Conservation (phyloP, 441 rosid genomes). For the Metrosideros polymorpha region DNA sequence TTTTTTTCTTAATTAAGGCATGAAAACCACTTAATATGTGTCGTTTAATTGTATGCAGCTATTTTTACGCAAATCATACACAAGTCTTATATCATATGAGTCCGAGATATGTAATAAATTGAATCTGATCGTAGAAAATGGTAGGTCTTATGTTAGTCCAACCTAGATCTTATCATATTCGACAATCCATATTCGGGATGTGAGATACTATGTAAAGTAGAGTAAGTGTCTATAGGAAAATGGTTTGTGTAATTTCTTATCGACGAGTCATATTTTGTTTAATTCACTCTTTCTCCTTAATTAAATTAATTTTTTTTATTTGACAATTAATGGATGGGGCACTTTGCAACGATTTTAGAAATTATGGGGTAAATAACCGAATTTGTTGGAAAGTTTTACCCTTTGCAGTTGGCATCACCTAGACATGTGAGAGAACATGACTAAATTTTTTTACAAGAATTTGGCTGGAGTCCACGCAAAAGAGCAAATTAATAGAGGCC, state of each 20-base stretch:
- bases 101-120: neutral
- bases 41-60: neutral
- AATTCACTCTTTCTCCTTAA: neutral
- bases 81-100: neutral
- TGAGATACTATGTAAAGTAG: neutral
- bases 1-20: neutral
- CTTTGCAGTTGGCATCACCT: neutral
- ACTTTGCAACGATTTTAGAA: neutral
- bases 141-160: neutral
- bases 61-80: neutral
- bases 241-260: neutral
- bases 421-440: neutral
- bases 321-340: neutral
- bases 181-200: neutral
- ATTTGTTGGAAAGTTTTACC: too few relatives aligned
- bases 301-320: neutral
- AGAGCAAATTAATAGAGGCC: neutral
- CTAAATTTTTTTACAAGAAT: neutral
- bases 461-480: neutral
- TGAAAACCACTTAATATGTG: neutral
- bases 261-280: rapidly evolving
- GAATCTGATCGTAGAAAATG: neutral
- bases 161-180: neutral
- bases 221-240: neutral
- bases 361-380: too few relatives aligned